A percentile compares a stretch with the other conserved stretches of the same genome.
Evolutionary conservation across 1,139 yeast genomes (phyloP).

Genomic region (Meyerozyma sp.): DNA sequence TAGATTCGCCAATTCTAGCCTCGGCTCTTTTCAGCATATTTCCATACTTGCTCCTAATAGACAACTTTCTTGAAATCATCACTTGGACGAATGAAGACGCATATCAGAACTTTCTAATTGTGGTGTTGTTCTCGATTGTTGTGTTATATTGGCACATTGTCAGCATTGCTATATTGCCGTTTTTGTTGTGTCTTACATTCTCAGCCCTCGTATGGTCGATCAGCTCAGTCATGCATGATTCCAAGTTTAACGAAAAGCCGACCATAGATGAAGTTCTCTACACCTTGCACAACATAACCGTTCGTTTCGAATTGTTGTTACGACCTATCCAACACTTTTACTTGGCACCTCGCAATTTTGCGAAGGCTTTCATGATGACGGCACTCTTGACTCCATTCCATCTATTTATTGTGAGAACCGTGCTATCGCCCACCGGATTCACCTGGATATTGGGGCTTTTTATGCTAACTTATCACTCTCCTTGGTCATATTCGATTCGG

Average conservation of each 20-base stretch:
- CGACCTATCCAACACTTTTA: slow-evolving; percentile 35
- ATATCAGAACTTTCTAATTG: slow-evolving; percentile 41
- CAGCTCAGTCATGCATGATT: slow-evolving; percentile 38
- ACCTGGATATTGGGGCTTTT: slow-evolving; percentile 36
- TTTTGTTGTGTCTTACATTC: slow-evolving; percentile 27
- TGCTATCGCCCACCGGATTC: slow-evolving; percentile 32
- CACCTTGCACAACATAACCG: slow-evolving; percentile 45
- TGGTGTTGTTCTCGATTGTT: slow-evolving; percentile 33
- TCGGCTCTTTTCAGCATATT: slow-evolving; percentile 44
- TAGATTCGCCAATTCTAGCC: slow-evolving; percentile 42
- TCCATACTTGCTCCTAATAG: slow-evolving; percentile 43
- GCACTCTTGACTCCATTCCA: slow-evolving; percentile 45
- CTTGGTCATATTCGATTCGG: slow-evolving; percentile 48
- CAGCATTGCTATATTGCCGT: slow-evolving; percentile 33
- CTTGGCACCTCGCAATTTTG: slow-evolving; percentile 20
- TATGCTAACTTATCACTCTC: slow-evolving; percentile 45
- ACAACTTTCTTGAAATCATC: slow-evolving; percentile 37
- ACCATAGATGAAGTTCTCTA: slow-evolving; percentile 54
- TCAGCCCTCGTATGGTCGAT: slow-evolving; percentile 44
- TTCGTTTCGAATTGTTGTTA: slow-evolving; percentile 40
- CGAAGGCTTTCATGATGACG: slow-evolving; percentile 28
- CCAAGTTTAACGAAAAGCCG: slow-evolving; percentile 43
- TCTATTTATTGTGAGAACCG: slow-evolving; percentile 26
- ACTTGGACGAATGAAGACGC: slow-evolving; percentile 57
- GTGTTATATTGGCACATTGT: slow-evolving; percentile 43